phyloP scores from a whole-genome alignment of 148 eudicot genomes.

The Gaultheria prostrata region DNA sequence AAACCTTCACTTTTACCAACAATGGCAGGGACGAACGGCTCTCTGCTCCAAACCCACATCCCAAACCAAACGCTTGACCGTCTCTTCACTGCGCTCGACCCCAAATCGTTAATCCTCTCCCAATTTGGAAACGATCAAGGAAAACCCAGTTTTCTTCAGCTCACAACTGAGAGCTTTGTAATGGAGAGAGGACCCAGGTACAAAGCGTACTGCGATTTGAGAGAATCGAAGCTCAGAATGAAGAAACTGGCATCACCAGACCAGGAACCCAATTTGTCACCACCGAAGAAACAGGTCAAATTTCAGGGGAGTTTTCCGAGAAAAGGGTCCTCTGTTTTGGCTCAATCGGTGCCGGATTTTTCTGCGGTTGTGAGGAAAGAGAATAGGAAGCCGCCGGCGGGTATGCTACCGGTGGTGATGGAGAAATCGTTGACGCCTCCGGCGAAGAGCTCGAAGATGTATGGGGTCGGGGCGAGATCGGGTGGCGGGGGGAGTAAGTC shows the following conservation, averaged over 20 bases:
- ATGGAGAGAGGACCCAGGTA: constrained; percentile 76
- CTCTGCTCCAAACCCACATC: constrained; percentile 20
- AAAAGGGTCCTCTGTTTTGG: constrained; percentile 50
- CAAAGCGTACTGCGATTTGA: constrained; percentile 60
- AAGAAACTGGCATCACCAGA: constrained; percentile 22
- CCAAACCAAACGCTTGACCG: constrained; percentile 16
- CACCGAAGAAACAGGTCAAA: constrained; percentile 59
- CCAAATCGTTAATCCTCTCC: constrained; percentile 35
- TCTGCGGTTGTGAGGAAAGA: constrained; percentile 63
- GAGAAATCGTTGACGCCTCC: constrained; percentile 49
- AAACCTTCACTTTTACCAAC: not conserved
- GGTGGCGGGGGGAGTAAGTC: constrained; percentile 50
- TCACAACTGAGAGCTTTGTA: constrained; percentile 33
- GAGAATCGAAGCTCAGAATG: constrained; percentile 56
- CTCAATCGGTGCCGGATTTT: constrained; percentile 96
- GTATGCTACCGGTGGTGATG: constrained; percentile 38
- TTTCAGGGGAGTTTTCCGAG: constrained; percentile 37
- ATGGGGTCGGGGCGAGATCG: constrained; percentile 28
- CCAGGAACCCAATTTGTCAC: constrained; percentile 29
- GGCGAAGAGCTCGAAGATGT: constrained; percentile 39
- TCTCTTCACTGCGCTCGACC: constrained; percentile 32
- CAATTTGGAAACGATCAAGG: constrained; percentile 23
- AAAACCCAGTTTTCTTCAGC: constrained; percentile 20
- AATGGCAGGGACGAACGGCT: constrained; percentile 30
- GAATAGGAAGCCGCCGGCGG: constrained; percentile 54